phyloP scores from a whole-genome alignment of 768 basidiomycete species.

The Mrakia frigida region DNA sequence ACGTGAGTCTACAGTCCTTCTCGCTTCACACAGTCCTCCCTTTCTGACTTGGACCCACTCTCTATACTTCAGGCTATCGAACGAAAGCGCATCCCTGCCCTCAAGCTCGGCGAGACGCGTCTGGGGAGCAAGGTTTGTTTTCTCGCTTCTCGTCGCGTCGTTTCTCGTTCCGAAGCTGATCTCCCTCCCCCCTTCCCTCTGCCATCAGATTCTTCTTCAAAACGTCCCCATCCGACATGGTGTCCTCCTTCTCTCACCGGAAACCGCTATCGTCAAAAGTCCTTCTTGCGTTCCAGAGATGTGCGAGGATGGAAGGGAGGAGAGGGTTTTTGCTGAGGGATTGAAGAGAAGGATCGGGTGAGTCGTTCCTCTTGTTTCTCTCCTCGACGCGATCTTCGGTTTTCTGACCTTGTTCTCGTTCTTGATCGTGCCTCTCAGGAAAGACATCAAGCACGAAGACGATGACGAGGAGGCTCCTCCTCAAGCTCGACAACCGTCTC shows the following conservation, averaged over 20 bases:
- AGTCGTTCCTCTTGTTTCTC: constrained; percentile 8
- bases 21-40: background rate
- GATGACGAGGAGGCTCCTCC: background rate
- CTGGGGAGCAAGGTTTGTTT: constrained; percentile 18
- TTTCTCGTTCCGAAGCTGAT: background rate
- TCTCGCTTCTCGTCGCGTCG: background rate
- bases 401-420: background rate
- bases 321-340: background rate
- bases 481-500: background rate
- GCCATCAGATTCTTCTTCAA: constrained; percentile 19
- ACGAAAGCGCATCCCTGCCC: constrained; percentile 10
- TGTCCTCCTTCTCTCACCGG: constrained; percentile 7
- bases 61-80: constrained; percentile 26
- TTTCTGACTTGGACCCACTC: background rate
- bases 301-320: constrained; percentile 9
- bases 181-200: background rate
- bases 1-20: background rate
- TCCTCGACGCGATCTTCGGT: background rate
- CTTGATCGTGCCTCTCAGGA: background rate
- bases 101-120: constrained; percentile 25
- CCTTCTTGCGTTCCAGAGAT: background rate
- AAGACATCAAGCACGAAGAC: background rate
- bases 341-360: constrained; percentile 22
- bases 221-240: constrained; percentile 25
- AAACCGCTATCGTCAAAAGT: constrained; percentile 7